phyloP scores from a whole-genome alignment of 495 filamentous ascomycete species.

The Penicillium pancosmium region DNA sequence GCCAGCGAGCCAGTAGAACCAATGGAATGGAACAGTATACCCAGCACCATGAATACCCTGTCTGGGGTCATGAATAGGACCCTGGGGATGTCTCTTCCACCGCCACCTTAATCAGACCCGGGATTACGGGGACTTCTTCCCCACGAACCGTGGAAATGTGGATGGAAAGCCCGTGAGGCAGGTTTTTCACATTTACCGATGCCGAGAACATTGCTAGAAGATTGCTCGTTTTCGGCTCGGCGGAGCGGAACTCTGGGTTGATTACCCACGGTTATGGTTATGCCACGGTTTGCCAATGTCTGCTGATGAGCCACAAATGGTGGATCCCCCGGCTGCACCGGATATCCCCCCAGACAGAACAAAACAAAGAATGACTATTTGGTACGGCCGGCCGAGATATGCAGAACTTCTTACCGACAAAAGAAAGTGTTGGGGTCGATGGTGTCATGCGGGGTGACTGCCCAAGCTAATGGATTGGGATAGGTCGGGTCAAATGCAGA shows the following conservation, averaged over 20 bases:
- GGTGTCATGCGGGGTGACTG: neutral
- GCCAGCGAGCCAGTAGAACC: too few species aligned
- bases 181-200: neutral
- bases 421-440: slow-evolving; percentile 1
- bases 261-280: neutral
- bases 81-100: too few species aligned
- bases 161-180: neutral
- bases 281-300: neutral
- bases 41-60: too few species aligned
- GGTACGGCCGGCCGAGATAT: neutral
- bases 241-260: slow-evolving; percentile 23
- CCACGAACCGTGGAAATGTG: neutral
- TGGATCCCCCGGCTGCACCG: neutral
- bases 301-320: neutral
- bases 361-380: neutral
- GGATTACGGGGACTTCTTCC: neutral
- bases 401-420: neutral
- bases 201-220: neutral
- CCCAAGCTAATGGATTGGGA: neutral
- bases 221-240: slow-evolving; percentile 24
- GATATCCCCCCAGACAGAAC: slow-evolving; percentile 1
- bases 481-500: neutral
- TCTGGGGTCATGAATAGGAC: too few species aligned
- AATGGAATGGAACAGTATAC: too few species aligned
- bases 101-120: neutral